These are phyloP conservation scores for Phialophora expanda DNA, from an alignment of 2,329 filamentous ascomycete species.

Conservation along the genomic window DNA sequence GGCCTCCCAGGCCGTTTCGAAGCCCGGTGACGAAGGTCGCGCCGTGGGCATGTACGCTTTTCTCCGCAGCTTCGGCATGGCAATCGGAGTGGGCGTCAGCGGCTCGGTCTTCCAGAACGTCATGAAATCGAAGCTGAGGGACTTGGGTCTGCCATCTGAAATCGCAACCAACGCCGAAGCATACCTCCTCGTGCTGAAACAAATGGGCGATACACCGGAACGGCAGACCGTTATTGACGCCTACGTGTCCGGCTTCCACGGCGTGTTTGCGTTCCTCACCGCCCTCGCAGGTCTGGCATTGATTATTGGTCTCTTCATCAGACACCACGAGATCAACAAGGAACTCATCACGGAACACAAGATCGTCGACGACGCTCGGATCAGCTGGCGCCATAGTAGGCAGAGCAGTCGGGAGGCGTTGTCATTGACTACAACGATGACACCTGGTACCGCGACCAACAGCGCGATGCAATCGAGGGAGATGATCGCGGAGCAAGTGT, in stretches of 20 bases:
- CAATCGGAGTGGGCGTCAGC: conserved; percentile 50
- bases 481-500: background rate
- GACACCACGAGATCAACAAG: conserved; percentile 31
- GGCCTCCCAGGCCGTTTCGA: conserved; percentile 47
- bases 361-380: conserved; percentile 9
- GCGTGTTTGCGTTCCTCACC: conserved; percentile 31
- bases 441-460: background rate
- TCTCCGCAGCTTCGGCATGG: conserved; percentile 52
- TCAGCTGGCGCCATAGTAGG: conserved; percentile 5
- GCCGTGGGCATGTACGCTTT: conserved; percentile 49
- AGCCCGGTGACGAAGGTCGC: conserved; percentile 42
- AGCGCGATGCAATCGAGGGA: background rate
- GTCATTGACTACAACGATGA: no score
- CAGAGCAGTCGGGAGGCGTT: background rate
- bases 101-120: conserved; percentile 51
- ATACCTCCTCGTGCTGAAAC: conserved; percentile 22
- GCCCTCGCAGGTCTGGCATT: conserved; percentile 25
- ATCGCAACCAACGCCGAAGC: conserved; percentile 32
- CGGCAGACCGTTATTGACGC: conserved; percentile 17
- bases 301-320: conserved; percentile 25
- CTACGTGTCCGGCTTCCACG: conserved; percentile 29
- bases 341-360: conserved; percentile 29
- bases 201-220: conserved; percentile 8
- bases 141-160: conserved; percentile 20
- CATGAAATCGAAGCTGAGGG: conserved; percentile 43